These are phyloP conservation scores for Stromatinia cepivora DNA, from an alignment of 2,329 filamentous ascomycete genomes.

Conservation along the genomic window DNA sequence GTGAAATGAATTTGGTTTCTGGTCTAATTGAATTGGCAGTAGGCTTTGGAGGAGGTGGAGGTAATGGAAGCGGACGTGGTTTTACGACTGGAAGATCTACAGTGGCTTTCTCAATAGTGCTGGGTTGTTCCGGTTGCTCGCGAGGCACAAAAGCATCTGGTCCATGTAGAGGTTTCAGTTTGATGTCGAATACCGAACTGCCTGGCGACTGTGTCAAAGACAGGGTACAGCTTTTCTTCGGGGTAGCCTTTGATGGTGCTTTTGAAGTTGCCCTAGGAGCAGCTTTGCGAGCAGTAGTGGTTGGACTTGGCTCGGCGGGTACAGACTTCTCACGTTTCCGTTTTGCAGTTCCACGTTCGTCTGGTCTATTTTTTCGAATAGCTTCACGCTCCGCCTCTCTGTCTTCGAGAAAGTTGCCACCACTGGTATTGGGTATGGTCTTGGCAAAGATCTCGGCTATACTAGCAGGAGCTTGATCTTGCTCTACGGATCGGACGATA, in stretches of 20 bases:
- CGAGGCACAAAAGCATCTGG: too few species aligned
- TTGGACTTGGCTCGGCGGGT: background rate
- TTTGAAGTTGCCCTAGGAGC: background rate
- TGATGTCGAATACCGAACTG: background rate
- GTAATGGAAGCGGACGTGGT: background rate
- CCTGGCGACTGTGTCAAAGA: background rate
- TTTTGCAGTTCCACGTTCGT: background rate
- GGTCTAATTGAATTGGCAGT: background rate
- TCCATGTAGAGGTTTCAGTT: slow-evolving; percentile 3
- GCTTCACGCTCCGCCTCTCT: slow-evolving; percentile 17
- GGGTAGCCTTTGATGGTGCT: background rate
- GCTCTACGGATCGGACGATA: background rate
- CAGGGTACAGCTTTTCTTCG: background rate
- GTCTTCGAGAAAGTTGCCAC: background rate
- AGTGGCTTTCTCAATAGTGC: background rate
- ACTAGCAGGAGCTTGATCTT: slow-evolving; percentile 7
- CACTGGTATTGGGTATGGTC: background rate
- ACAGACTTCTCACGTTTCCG: background rate
- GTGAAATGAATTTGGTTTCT: slow-evolving; percentile 11
- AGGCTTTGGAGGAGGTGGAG: background rate
- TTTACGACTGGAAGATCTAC: background rate
- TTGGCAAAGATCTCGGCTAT: slow-evolving; percentile 7
- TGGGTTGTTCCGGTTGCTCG: background rate
- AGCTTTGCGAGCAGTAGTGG: background rate
- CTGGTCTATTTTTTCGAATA: background rate